These are phyloP conservation scores for Fusarium tupiense DNA, from an alignment of 2,329 filamentous ascomycete species.

Conservation along the genomic window DNA sequence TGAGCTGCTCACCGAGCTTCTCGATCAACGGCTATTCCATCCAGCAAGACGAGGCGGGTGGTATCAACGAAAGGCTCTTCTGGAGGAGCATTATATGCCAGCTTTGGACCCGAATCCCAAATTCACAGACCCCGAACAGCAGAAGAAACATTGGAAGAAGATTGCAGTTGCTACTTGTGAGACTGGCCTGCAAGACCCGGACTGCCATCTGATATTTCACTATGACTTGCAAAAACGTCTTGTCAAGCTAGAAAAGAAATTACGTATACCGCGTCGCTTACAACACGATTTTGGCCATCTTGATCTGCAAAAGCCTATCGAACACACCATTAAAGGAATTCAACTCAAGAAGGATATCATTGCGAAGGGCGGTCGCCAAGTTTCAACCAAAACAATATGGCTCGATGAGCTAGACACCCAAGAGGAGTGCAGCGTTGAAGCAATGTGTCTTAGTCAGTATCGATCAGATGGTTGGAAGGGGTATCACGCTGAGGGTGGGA, in stretches of 20 bases:
- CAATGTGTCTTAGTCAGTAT: constrained; percentile 92
- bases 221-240: constrained; percentile 94
- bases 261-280: constrained; percentile 83
- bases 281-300: constrained; percentile 96
- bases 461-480: constrained; percentile 89
- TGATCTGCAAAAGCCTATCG: constrained; percentile 76
- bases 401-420: constrained; percentile 76
- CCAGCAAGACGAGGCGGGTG: constrained; percentile 84
- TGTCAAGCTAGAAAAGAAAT: constrained; percentile 85
- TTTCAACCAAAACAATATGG: constrained; percentile 83
- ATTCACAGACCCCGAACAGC: constrained; percentile 55
- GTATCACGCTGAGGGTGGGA: constrained; percentile 91
- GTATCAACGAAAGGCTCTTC: constrained; percentile 93
- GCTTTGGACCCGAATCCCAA: constrained; percentile 59
- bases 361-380: constrained; percentile 51
- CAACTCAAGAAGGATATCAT: constrained; percentile 73
- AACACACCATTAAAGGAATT: constrained; percentile 80
- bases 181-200: constrained; percentile 82
- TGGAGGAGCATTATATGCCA: constrained; percentile 96
- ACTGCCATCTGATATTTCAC: constrained; percentile 93
- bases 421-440: constrained; percentile 87
- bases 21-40: constrained; percentile 86
- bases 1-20: constrained; percentile 75
- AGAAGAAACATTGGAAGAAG: constrained; percentile 85
- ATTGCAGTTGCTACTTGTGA: constrained; percentile 85